A percentile compares a stretch with the other conserved stretches of the same genome.
Conservation (phyloP, 495 filamentous ascomycete species). For the Cetradonia linearis region DNA sequence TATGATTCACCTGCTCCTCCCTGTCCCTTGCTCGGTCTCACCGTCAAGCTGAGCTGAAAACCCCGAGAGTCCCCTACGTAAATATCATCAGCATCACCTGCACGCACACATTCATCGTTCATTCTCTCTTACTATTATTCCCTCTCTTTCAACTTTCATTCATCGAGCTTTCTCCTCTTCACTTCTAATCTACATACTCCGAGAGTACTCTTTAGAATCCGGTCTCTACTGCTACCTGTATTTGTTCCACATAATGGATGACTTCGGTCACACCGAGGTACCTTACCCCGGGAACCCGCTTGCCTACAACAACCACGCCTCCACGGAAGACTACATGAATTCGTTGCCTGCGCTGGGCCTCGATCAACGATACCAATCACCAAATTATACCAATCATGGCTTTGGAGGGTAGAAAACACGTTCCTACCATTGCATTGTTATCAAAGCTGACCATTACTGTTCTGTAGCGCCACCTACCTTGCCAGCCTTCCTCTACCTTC, state of each 20-base stretch:
- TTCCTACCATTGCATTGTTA: not conserved
- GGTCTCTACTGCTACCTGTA: constrained; percentile 7
- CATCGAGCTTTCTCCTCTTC: not conserved
- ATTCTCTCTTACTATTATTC: not conserved
- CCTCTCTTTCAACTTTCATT: not conserved
- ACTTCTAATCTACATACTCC: not conserved
- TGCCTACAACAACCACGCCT: constrained; percentile 39
- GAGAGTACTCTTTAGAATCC: constrained; percentile 3
- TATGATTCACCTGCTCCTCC: not conserved
- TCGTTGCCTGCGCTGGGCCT: constrained; percentile 45
- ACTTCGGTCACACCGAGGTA: constrained; percentile 57
- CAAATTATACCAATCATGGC: constrained; percentile 11
- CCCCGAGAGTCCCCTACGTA: not conserved
- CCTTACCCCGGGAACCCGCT: constrained; percentile 46
- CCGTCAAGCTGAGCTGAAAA: constrained; percentile 10
- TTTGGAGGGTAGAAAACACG: constrained; percentile 10
- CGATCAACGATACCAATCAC: constrained; percentile 35
- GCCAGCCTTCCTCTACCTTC: constrained; percentile 9
- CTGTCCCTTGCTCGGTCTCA: not conserved
- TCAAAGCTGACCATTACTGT: not conserved
- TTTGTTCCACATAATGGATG: constrained; percentile 39
- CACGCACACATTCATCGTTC: not conserved
- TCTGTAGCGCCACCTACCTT: not conserved
- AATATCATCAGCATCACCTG: not conserved
- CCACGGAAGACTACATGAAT: constrained; percentile 42